phyloP scores from a whole-genome alignment of 2,329 filamentous ascomycete genomes.

The Paecilomyces variotii region DNA sequence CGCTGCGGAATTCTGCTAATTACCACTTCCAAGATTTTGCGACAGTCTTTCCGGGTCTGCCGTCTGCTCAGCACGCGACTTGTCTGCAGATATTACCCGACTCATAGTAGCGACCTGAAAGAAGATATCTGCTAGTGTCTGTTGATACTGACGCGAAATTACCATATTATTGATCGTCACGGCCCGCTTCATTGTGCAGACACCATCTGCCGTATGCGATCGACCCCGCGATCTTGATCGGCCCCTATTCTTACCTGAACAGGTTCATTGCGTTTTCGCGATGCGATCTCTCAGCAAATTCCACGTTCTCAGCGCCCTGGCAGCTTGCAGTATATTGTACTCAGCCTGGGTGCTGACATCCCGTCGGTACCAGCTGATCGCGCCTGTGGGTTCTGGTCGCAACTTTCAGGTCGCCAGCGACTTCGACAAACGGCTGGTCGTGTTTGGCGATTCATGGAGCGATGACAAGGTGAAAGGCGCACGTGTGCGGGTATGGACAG shows the following conservation, averaged over 20 bases:
- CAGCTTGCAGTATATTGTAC: constrained; percentile 20
- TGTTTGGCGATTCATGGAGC: constrained; percentile 35
- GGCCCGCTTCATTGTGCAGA: background rate
- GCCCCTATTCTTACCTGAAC: background rate
- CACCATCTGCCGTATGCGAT: background rate
- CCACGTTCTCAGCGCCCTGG: constrained; percentile 22
- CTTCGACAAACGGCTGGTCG: constrained; percentile 24
- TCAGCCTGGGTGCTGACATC: constrained; percentile 21
- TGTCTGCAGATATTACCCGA: background rate
- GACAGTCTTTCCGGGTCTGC: background rate
- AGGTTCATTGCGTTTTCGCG: background rate
- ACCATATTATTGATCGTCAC: background rate
- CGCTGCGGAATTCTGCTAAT: background rate
- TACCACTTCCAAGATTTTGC: background rate
- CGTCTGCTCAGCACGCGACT: background rate
- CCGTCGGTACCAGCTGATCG: constrained; percentile 13
- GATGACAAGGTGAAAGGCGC: constrained; percentile 21
- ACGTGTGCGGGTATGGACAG: constrained; percentile 25
- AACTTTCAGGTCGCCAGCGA: constrained; percentile 13
- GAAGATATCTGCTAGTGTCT: background rate
- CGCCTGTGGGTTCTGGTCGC: constrained; percentile 6
- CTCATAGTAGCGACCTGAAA: background rate
- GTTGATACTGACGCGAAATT: background rate
- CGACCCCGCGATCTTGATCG: background rate
- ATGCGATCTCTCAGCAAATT: constrained; percentile 24